phyloP scores from a whole-genome alignment of 2,329 filamentous ascomycete species.

The Zasmidium angulare region DNA sequence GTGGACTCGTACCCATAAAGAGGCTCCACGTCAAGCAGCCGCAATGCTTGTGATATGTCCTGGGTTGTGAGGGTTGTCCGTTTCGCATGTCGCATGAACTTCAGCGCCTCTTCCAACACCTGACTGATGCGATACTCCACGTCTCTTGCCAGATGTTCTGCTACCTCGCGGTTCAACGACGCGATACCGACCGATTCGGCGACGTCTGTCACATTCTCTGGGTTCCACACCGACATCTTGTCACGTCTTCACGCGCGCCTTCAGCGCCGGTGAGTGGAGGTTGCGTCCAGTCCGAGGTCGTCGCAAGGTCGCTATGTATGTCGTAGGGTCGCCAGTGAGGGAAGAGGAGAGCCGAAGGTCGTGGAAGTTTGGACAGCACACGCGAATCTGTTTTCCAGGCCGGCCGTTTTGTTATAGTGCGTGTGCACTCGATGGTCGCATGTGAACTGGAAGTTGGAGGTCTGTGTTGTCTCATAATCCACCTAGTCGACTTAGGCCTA shows the following conservation, averaged over 20 bases:
- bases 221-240: conserved; percentile 75
- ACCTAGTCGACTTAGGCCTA: no score
- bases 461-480: no score
- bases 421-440: no score
- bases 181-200: conserved; percentile 92
- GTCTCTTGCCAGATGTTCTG: conserved; percentile 84
- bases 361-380: no score
- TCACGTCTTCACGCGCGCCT: neutral
- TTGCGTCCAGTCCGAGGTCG: neutral
- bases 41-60: conserved; percentile 83
- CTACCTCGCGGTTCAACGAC: conserved; percentile 77
- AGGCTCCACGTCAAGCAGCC: conserved; percentile 86
- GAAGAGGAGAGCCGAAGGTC: no score
- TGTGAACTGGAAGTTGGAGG: no score
- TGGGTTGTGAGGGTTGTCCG: conserved; percentile 85
- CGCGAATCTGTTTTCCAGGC: no score
- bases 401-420: no score
- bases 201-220: conserved; percentile 92
- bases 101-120: conserved; percentile 88
- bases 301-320: neutral
- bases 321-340: no score
- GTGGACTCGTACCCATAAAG: conserved; percentile 96
- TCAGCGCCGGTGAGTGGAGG: neutral
- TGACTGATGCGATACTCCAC: conserved; percentile 94
- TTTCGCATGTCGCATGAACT: conserved; percentile 90